Evolutionary conservation across 805 yeast genomes (phyloP), one percentile per base, ranked within the genome.

Genomic region (Kazachstania bromeliacearum): DNA sequence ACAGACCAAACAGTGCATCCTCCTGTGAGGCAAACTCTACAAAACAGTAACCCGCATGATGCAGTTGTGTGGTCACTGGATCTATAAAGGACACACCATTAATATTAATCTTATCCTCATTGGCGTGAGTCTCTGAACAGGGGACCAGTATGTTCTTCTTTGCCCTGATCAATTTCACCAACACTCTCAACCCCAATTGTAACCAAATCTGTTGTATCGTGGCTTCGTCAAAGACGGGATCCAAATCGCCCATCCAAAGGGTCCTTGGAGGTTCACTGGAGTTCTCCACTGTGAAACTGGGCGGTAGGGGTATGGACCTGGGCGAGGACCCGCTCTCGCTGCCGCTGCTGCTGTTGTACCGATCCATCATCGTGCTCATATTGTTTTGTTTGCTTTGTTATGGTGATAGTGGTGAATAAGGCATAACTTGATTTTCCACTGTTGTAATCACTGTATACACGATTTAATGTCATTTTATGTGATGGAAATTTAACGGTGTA

Each of bases 201-300:
- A 65, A 64, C 85, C 87, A 80, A 56, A 84, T 64, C 31, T 74
- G 62, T 34, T 67, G 64, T 12, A 74, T 63, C 17, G 75, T 73
- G 3, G 61, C 64, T 53, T 81, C 92, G 51, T 79, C 85, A 50
- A 80, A 73, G 73, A 80, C 74, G 1, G 89, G 85, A 51, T 82
- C 89, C 45, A 82, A 63, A 57, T 82, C 92, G 8, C 94, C 94
- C 94, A 82, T 82, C 94, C 94, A 82, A 22, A 82, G 61, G 1
- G 94, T 82, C 41, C 80, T 68, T 18, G 94, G 85, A 12, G 71
- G 67, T 10, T 66, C 64, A 5, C 56, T 47, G 1, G 70, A 60
- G 2, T 70, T 63, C 31, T 70, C 68, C 3, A 73, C 65, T 2
- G 72, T 69, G 29, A 68, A 66, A 28, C 63, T 60, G 4, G 79